Evolutionary conservation across 2,329 filamentous ascomycete species (phyloP), one percentile per base, ranked within the genome.

Genomic region (Penicillium occitanis): DNA sequence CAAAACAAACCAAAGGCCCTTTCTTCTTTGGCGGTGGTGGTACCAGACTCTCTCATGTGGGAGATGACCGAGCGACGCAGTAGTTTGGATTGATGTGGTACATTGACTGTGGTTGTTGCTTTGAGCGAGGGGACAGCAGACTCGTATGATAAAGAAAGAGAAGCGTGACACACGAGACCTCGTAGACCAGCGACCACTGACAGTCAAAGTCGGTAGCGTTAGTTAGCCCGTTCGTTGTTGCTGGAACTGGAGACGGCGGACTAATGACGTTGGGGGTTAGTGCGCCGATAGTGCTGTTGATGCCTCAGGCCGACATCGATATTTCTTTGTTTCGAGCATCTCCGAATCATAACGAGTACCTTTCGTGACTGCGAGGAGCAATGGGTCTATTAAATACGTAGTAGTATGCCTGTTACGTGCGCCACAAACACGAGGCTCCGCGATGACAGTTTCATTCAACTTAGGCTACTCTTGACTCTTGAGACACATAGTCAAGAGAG

Each of bases 251-350:
- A 17, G 51, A 19, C 17, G 51, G 13, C 14, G 55, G 4, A 17
- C 57, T 42, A 60, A 25, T 10, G n/a, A 13, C 30, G 44, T 28
- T 61, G 22, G 28, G 44, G 58, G 17, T 44, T 61, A 61, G 58
- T 28, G 58, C 48, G 22, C 11, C 48, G 10, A 35, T 22, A 19
- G 8, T 19, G 17, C 7, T 28, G 17, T 13, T n/a, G 59, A 17
- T 61, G 59, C 44, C 44, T 61, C 59, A 61, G 59, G 59, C 59
- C 19, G 19, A 11, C 2, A 2, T 28, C 0, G 2, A 30, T n/a
- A 11, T 19, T 33, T 14, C 40, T 46, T 61, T 61, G 58, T 61
- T 59, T 60, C 42, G 37, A 10, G 46, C 37, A 42, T 35, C 33
- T 13, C 2, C 10, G 11, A 13, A 35, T 11, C 33, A 35, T 19